A percentile compares a stretch with the other conserved stretches of the same genome.
These are phyloP conservation scores for Ophiocordyceps camponoti-saundersi DNA, from an alignment of 2,329 filamentous ascomycete species.

Conservation along the genomic window DNA sequence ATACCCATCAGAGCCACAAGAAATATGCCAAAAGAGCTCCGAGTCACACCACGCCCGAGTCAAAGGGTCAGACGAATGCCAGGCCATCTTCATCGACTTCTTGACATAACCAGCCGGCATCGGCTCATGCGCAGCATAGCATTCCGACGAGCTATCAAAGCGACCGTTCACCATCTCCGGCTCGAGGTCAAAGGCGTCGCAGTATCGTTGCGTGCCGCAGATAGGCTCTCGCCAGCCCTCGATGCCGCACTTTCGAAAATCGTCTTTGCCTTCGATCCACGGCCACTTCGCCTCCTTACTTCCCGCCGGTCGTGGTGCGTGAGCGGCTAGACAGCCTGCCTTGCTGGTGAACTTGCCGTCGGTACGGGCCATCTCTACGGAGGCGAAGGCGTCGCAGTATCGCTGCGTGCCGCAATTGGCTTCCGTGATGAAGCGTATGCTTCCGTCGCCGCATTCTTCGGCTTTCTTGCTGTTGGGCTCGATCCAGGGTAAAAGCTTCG, in stretches of 20 bases:
- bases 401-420: not conserved
- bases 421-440: not conserved
- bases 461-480: not conserved
- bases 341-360: not conserved
- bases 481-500: too few relatives aligned
- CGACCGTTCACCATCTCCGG: not conserved
- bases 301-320: not conserved
- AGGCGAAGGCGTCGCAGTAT: not conserved
- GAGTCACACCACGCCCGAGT: not conserved
- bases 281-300: not conserved
- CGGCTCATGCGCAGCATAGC: not conserved
- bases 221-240: not conserved
- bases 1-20: not conserved
- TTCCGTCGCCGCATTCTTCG: not conserved
- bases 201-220: not conserved
- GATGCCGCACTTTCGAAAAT: not conserved
- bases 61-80: not conserved
- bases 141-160: not conserved
- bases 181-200: not conserved
- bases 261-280: not conserved
- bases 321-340: not conserved
- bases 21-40: not conserved
- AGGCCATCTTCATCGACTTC: not conserved
- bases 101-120: not conserved
- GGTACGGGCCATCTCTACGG: not conserved